Evolutionary conservation across 2,329 filamentous ascomycete genomes (phyloP).

Genomic region (Exophiala sp.): DNA sequence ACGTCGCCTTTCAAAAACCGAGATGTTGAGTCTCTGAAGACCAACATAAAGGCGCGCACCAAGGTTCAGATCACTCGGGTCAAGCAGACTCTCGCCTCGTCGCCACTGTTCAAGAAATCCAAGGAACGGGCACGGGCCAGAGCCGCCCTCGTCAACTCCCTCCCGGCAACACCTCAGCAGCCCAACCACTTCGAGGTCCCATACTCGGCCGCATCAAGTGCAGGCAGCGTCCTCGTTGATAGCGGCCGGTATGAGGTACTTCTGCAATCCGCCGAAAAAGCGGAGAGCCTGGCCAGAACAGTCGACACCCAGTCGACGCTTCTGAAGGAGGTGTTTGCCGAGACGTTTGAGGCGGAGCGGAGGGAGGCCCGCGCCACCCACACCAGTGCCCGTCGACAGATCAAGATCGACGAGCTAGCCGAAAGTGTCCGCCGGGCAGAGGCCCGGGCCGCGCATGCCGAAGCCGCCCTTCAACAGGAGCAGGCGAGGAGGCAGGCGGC

Average conservation of each 20-base stretch:
- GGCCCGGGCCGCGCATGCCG: not conserved
- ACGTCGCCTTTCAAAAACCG: not conserved
- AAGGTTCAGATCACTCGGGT: not conserved
- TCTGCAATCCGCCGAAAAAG: not conserved
- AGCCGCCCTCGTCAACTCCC: not conserved
- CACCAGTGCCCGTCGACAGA: no score
- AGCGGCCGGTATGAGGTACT: not conserved
- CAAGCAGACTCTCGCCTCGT: not conserved
- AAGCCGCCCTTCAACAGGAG: not conserved
- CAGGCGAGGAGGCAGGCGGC: not conserved
- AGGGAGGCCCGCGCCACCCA: no score
- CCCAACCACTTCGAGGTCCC: not conserved
- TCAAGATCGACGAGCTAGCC: not conserved
- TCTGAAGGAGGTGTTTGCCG: no score
- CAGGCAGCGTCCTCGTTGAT: not conserved
- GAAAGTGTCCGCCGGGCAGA: not conserved
- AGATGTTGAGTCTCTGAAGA: not conserved
- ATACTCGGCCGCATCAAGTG: not conserved
- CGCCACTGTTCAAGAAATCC: not conserved
- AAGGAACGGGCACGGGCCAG: not conserved
- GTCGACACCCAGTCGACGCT: no score
- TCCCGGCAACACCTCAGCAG: not conserved
- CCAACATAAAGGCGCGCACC: not conserved
- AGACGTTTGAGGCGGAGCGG: no score
- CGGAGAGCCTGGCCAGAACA: no score